These are phyloP conservation scores for Eucalyptus marginata DNA, from an alignment of 345 rosid species.

Conservation along the genomic window DNA sequence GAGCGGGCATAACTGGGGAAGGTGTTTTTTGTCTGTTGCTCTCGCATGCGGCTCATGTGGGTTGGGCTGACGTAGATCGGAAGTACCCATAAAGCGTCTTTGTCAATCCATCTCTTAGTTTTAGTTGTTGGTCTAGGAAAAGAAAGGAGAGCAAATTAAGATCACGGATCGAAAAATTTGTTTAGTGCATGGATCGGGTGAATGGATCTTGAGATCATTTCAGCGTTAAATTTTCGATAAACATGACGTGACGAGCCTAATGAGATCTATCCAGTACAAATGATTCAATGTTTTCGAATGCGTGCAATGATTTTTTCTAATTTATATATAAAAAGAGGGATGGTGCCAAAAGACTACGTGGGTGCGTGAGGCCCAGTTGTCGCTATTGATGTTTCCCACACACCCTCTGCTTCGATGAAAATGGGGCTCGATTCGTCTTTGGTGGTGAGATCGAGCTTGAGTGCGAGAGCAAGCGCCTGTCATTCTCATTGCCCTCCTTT, in stretches of 20 bases:
- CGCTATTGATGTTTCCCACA: constrained; percentile 25
- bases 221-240: neutral
- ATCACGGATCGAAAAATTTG: neutral
- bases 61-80: neutral
- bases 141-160: neutral
- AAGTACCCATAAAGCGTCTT: neutral
- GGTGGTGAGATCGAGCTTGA: neutral
- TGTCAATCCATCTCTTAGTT: neutral
- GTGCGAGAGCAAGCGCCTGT: neutral
- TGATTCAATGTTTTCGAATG: neutral
- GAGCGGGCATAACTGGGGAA: neutral
- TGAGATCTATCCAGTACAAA: neutral
- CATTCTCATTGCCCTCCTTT: neutral
- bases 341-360: neutral
- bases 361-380: constrained; percentile 32
- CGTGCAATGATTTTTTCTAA: neutral
- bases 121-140: neutral
- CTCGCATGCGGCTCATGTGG: neutral
- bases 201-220: neutral
- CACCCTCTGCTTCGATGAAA: neutral
- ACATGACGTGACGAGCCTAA: neutral
- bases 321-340: neutral
- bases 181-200: neutral
- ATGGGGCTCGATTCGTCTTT: neutral
- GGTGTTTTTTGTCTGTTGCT: neutral